phyloP scores from a whole-genome alignment of 345 rosid genomes.

The Physaria fendleri region DNA sequence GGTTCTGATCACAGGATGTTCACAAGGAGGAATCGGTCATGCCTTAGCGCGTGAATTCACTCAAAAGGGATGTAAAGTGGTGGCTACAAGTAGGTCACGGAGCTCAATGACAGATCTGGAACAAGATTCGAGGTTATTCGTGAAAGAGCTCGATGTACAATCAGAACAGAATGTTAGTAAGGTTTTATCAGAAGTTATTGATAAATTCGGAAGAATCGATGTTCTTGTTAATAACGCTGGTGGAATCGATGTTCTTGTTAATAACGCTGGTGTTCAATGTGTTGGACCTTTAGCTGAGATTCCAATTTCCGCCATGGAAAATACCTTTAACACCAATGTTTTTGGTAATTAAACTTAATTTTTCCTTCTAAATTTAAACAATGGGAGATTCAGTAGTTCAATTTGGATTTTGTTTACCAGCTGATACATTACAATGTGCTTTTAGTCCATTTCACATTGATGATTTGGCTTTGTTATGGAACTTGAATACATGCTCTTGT shows the following conservation, averaged over 20 bases:
- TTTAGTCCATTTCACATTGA: neutral
- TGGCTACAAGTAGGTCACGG: constrained; percentile 62
- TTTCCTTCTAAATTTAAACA: neutral
- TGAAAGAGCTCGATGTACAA: constrained; percentile 67
- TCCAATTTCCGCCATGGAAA: constrained; percentile 51
- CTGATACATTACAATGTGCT: neutral
- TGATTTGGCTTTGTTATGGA: neutral
- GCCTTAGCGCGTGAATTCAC: constrained; percentile 79
- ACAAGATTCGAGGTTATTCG: constrained; percentile 50
- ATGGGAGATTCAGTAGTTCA: neutral
- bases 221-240: constrained; percentile 89
- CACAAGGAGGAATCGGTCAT: constrained; percentile 80
- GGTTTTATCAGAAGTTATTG: constrained; percentile 44
- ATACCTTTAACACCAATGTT: constrained; percentile 64
- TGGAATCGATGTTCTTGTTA: constrained; percentile 66
- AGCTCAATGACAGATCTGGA: constrained; percentile 62
- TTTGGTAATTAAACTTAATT: constrained; percentile 37
- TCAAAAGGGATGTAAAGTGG: constrained; percentile 51
- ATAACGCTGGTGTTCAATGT: constrained; percentile 80
- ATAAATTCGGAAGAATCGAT: constrained; percentile 59
- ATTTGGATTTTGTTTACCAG: neutral
- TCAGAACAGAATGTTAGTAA: constrained; percentile 54
- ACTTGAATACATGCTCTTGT: neutral
- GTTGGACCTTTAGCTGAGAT: constrained; percentile 83
- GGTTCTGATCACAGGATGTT: constrained; percentile 76